Percentiles rank a stretch among this genome's conserved stretches.
Evolutionary conservation across 2,329 filamentous ascomycete species (phyloP).

Genomic region (Sarocladium brachiariae): DNA sequence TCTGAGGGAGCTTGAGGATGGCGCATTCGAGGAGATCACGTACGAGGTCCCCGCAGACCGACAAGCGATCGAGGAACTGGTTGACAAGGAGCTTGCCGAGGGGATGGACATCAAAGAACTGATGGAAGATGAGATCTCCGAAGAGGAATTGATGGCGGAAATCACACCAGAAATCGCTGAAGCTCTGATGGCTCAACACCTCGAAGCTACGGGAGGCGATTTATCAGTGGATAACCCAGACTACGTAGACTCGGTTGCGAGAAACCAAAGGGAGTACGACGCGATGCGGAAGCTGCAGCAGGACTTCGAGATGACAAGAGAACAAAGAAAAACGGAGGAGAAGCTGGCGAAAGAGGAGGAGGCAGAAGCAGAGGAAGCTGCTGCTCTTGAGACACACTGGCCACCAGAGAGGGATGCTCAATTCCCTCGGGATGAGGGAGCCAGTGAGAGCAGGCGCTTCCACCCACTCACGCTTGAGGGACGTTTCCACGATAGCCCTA

Average conservation of each 20-base stretch:
- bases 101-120: slow-evolving; percentile 9
- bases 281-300: slow-evolving; percentile 48
- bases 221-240: slow-evolving; percentile 19
- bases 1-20: slow-evolving; percentile 48
- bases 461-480: slow-evolving; percentile 71
- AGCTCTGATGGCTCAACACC: slow-evolving; percentile 1
- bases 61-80: slow-evolving; percentile 13
- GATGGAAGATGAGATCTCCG: slow-evolving; percentile 5
- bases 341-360: slow-evolving; percentile 23
- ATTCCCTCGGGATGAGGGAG: slow-evolving; percentile 26
- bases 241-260: slow-evolving; percentile 43
- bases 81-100: slow-evolving; percentile 20
- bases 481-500: slow-evolving; percentile 66
- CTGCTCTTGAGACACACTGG: slow-evolving; percentile 14
- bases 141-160: slow-evolving; percentile 11
- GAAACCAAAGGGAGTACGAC: slow-evolving; percentile 47
- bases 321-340: slow-evolving; percentile 25
- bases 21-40: slow-evolving; percentile 55
- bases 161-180: slow-evolving; percentile 20
- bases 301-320: slow-evolving; percentile 45
- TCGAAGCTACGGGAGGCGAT: slow-evolving; percentile 30
- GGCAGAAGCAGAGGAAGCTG: slow-evolving; percentile 22
- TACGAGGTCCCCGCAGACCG: slow-evolving; percentile 27
- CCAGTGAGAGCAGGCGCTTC: slow-evolving; percentile 39
- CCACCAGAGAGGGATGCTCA: slow-evolving; percentile 27